Conservation (phyloP, 352 stramenopile species). For the Pythium coloratum region DNA sequence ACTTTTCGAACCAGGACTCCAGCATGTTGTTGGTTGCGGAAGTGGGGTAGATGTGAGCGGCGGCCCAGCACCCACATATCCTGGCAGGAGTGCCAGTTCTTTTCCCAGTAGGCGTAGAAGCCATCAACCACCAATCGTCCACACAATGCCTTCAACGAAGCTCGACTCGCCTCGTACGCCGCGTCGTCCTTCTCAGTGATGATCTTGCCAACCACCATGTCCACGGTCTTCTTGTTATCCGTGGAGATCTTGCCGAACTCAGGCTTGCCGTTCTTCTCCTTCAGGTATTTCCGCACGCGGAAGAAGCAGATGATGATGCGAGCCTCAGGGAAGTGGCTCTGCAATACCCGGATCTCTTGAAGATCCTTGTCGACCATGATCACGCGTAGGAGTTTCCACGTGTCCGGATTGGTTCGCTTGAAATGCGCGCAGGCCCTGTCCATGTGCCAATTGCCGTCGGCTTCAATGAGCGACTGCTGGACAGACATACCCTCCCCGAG, state of each 20-base stretch:
- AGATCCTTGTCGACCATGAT: conserved; percentile 33
- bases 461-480: conserved; percentile 4
- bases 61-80: no score
- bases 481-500: conserved; percentile 3
- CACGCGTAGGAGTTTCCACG: conserved; percentile 5
- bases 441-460: conserved; percentile 28
- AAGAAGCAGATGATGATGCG: conserved; percentile 25
- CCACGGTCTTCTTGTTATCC: neutral
- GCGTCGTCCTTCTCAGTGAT: no score
- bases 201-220: neutral
- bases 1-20: no score
- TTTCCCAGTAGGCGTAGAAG: no score
- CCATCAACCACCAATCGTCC: no score
- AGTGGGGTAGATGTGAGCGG: no score
- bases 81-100: no score
- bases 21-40: no score
- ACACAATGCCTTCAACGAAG: no score
- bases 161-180: no score
- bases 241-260: conserved; percentile 3
- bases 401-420: conserved; percentile 15
- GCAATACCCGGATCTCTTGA: conserved; percentile 21
- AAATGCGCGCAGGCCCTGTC: conserved; percentile 19
- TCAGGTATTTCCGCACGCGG: conserved; percentile 26
- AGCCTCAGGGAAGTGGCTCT: conserved; percentile 7
- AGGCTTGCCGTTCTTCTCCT: neutral